Conservation (phyloP, 1,284 basidiomycete species). For the Trichosporon ovoides region DNA sequence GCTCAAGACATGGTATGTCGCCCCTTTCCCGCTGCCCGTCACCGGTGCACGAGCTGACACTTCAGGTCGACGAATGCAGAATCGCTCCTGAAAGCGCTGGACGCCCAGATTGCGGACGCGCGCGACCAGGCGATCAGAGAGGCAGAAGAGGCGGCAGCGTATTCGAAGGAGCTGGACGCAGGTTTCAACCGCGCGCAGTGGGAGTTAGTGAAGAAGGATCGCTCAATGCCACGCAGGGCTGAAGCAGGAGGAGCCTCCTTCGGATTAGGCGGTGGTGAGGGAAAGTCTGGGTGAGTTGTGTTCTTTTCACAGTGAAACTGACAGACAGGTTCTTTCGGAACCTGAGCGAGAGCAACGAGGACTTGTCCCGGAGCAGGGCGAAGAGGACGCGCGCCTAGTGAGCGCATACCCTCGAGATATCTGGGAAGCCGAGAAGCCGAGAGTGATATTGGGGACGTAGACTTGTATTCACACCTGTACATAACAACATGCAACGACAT, state of each 20-base stretch:
- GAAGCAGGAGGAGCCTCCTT: neutral
- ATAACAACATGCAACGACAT: constrained; percentile 2
- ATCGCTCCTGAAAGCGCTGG: constrained; percentile 56
- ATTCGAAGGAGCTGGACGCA: constrained; percentile 8
- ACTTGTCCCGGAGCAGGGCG: neutral
- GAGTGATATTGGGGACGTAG: neutral
- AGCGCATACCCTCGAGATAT: neutral
- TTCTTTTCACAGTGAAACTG: neutral
- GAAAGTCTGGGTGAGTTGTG: neutral
- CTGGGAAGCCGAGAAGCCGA: too few relatives aligned
- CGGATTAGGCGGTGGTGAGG: neutral
- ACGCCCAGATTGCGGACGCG: constrained; percentile 40
- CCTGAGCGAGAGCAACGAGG: neutral
- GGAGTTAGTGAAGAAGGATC: neutral
- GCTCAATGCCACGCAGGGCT: neutral
- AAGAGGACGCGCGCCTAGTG: constrained; percentile 2
- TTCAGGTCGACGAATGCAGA: constrained; percentile 67
- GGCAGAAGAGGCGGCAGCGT: constrained; percentile 7
- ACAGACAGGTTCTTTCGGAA: neutral
- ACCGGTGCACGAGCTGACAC: too few relatives aligned
- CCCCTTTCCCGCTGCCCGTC: too few relatives aligned
- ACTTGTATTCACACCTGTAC: neutral
- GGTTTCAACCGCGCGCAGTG: constrained; percentile 4
- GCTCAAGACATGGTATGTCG: constrained; percentile 64
- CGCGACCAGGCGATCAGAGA: constrained; percentile 9